A percentile compares a stretch with the other conserved stretches of the same genome.
These are phyloP conservation scores for Boletellus ananas DNA, from an alignment of 768 basidiomycete genomes.

Conservation along the genomic window DNA sequence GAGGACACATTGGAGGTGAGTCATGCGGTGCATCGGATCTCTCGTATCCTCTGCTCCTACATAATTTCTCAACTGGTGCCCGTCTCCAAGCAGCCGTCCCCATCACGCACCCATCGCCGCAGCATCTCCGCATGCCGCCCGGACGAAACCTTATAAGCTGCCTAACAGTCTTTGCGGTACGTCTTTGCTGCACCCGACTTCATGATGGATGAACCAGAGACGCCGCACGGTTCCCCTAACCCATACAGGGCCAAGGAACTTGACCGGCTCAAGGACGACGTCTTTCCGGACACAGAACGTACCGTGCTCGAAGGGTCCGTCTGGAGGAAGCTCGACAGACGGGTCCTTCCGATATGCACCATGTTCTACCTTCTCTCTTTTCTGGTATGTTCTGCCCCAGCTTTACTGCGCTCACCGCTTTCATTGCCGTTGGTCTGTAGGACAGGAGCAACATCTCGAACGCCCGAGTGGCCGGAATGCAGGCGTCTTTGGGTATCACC, in stretches of 20 bases:
- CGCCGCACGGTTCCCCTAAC: not conserved
- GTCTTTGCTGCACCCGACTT: not conserved
- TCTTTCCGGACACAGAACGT: conserved; percentile 14
- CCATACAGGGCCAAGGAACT: conserved; percentile 6
- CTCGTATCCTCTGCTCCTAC: not conserved
- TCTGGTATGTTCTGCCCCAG: conserved; percentile 37
- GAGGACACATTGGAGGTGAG: not conserved
- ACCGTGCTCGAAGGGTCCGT: conserved; percentile 35
- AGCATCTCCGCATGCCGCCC: no score
- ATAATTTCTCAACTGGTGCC: no score
- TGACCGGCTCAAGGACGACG: conserved; percentile 1
- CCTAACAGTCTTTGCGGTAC: not conserved
- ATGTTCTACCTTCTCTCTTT: conserved; percentile 53
- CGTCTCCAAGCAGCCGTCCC: not conserved
- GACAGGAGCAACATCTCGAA: conserved; percentile 49
- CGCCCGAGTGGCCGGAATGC: conserved; percentile 59
- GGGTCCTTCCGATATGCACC: conserved; percentile 45
- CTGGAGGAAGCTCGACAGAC: conserved; percentile 49
- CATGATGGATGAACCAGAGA: conserved; percentile 6
- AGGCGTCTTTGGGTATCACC: conserved; percentile 40
- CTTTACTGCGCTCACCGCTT: not conserved
- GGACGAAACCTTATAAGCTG: not conserved
- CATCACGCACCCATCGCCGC: no score
- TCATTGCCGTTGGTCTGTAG: conserved; percentile 16
- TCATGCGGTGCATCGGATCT: not conserved